These are phyloP conservation scores for Tylopilus sp. DNA, from an alignment of 1,284 basidiomycete species.

Conservation along the genomic window DNA sequence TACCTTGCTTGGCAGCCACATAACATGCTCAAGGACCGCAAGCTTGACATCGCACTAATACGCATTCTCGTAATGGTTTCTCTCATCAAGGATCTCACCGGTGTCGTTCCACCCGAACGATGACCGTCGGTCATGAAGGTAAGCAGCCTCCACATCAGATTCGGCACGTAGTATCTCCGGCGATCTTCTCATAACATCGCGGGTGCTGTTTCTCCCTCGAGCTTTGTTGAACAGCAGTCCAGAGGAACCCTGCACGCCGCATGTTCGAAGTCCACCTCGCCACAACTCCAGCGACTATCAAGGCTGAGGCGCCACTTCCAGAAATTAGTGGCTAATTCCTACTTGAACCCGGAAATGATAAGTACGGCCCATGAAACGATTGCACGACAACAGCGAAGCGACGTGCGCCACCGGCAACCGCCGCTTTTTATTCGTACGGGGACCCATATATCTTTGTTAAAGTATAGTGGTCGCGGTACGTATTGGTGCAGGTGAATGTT, in stretches of 20 bases:
- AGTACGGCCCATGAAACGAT: not conserved
- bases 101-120: conserved; percentile 8
- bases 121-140: not conserved
- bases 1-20: not conserved
- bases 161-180: conserved; percentile 14
- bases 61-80: not conserved
- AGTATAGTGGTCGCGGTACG: no score
- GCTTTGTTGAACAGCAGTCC: not conserved
- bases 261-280: not conserved
- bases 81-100: conserved; percentile 5
- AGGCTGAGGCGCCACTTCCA: not conserved
- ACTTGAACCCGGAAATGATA: conserved; percentile 1
- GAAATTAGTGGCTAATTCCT: not conserved
- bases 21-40: not conserved
- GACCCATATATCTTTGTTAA: not conserved
- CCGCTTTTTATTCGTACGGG: conserved; percentile 3
- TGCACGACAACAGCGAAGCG: not conserved
- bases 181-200: not conserved
- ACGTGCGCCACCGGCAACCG: not conserved
- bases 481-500: no score
- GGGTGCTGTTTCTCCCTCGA: not conserved
- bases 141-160: conserved; percentile 6
- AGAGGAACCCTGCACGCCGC: not conserved
- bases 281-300: no score
- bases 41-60: not conserved